Evolutionary conservation across 2,329 filamentous ascomycete species (phyloP), one percentile per base, ranked within the genome.

Genomic region (Apiospora marii): DNA sequence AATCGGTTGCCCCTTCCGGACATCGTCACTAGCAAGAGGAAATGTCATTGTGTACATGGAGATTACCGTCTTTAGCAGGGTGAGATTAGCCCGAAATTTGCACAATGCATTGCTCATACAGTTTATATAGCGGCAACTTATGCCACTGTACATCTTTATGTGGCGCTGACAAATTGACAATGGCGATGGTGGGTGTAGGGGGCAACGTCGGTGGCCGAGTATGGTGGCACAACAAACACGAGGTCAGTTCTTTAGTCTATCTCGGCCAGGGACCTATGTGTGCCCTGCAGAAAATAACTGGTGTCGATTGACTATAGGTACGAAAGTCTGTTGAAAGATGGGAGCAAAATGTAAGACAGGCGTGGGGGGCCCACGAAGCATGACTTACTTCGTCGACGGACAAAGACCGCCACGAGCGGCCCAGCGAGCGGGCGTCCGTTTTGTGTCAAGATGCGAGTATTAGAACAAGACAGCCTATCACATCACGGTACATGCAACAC

Each of bases 1-100:
- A 71, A 58, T 61, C 13, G 24, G 48, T 49, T 77, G 74, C 78
- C 78, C 68, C 69, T 78, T 80, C 77, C 79, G 77, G 78, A 41
- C 70, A 67, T 64, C 8, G 6, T 64, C 58, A n/a, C 58, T 41
- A 30, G 22, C 19, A 22, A 37, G 34, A n/a, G 34, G 58, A n/a
- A 64, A 64, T 64, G 34, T 64, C 34, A 64, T 64, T 64, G 58
- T 64, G 22, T 64, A 41, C 37, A n/a, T 64, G 58, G 34, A 64
- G 3, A 64, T 64, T 64, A 14, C 58, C 8, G 19, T 64, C 58
- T 64, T 64, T 64, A 64, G 34, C 34, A n/a, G 10, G n/a, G 58
- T n/a, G n/a, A 41, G 34, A 64, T 64, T 41, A 7, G 13, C 5
- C 34, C 13, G 8, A 10, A 14, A 4, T 41, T 5, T 2, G 58